Base-by-base conservation (phyloP, 805 yeast genomes). In the Clavispora fructus region DNA sequence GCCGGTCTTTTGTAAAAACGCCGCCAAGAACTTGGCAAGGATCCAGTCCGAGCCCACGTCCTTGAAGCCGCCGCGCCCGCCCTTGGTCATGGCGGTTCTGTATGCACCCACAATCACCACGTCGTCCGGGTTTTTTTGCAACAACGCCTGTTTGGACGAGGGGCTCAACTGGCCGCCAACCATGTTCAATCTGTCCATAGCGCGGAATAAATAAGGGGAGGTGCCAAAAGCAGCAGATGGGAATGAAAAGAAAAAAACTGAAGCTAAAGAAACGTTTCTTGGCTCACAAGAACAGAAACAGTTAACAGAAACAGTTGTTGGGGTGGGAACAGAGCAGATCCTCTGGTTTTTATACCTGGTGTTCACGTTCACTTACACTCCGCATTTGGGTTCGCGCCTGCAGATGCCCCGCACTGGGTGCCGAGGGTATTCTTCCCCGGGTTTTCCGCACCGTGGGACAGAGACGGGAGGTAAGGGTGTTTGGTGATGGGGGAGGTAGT, bases 101-200 rank as follows among this genome's bases (percentile, higher is more conserved):
- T 87, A 83, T 30, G 97, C 96, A 41, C 82, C 84, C 32, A 89
- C 90, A 47, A 92, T 82, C 39, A 92, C 97, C 35, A 92, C 95
- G 65, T 92, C 98, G 55, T 87, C 88, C 4, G 92, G 83, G 66
- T 78, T 75, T 68, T 86, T 83, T 51, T 77, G 73, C 46, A 65
- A 58, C 44, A 78, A 54, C 47, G 72, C 56, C 57, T 70, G 72
- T 52, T 68, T 71, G 38, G 74, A 56, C 38, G 67, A 65, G 38
- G 73, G 73, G 46, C 55, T 62, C 55, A 71, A 63, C 59, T 71
- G 75, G 44, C 75, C 74, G 41, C 69, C 61, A 62, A 71, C 65
- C 61, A 71, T 75, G 54, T 69, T 69, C 55, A 71, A 67, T 71
- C 77, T 71, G 52, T 71, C 76, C 77, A 71, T 71, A 13, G 8